Base-by-base conservation (phyloP, 768 basidiomycete species). In the Dacryopinax primogenitus region DNA sequence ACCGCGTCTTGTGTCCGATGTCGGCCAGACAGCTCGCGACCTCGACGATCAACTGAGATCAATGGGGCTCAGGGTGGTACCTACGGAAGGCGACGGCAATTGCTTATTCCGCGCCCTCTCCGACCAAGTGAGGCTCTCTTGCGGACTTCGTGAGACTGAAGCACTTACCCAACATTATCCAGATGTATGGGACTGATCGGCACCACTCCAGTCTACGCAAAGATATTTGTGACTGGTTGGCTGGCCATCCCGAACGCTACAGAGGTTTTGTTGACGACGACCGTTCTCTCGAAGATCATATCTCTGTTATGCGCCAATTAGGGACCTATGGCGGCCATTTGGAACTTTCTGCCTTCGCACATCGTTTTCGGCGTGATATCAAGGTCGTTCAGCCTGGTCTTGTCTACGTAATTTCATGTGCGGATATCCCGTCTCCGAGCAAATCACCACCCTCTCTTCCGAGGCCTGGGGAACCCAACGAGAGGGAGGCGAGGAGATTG, bases 301-400 rank as follows among this genome's bases (percentile, higher is more conserved):
- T 93, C 34, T 73, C 78, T 44, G 86, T 84, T 68, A 93, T 94
- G 92, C 76, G 87, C 47, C 83, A 87, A 76, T 84, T 83, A 87
- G 89, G 84, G 32, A 94, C 92, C 1, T 95, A 94, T 67, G 93
- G 92, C 41, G 92, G 92, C 0, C 91, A 96, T 74, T 83, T 96
- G 71, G 93, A 96, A 74, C 80, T 96, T n/a, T 88, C 87, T 18
- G 91, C 91, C 0, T 95, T 93, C 73, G 86, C 93, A 2, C 89
- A 92, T 69, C 82, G 91, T 78, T 81, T 81, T 62, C 78, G 78
- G 64, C 80, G 86, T 33, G 82, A 91, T 71, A 87, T 96, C 74
- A 95, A 95, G 77, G 91, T 96, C 66, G 83, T 94, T 63, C 93
- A 95, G 72, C 92, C 93, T 0, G 90, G 89, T 1, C 80, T 96